Evolutionary conservation across 495 filamentous ascomycete species (phyloP), one percentile per base, ranked within the genome.

Genomic region (Mytilinidion resinicola): DNA sequence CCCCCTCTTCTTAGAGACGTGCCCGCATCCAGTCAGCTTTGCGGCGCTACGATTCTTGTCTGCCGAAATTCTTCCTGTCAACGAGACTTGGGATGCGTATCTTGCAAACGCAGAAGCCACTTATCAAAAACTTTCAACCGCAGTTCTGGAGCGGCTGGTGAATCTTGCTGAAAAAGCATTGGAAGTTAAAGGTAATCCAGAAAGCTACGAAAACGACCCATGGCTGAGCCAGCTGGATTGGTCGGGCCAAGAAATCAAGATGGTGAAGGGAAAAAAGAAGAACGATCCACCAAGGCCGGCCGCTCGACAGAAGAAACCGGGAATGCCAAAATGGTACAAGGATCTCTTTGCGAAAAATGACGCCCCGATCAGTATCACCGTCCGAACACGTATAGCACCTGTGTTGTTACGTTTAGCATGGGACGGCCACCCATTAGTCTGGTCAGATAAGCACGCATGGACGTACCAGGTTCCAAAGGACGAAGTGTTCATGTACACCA

Each of bases 1-100:
- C 50, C 89, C 90, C 1, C 83, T 85, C 47, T 99, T 95, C 68
- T 76, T 96, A 10, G 75, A 87, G 35, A 85, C 87, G 35, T 97
- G 93, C 64, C 92, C 95, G 3, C 95, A 99, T 73, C 95, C 93
- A 2, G 93, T 97, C 59, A 97, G 90, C 71, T 99, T 99, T 67
- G 91, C 89, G 5, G 92, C 93, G 10, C 79, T 97, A 33, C 82
- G 95, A 42, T 91, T 96, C 72, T 79, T 99, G 7, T 91, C 92
- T 5, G 86, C 91, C 5, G 89, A 96, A 48, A 95, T 96, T 55
- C 76, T 99, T 33, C 93, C 93, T 0, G 89, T 96, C 58, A 81
- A 96, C 65, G 78, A 85, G 61, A 83, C 85, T 0, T 99, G 95
- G 95, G 78, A 91, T 54, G 75, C 79, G 10, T 99, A 99, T 70